These are phyloP conservation scores for Hypoxylon rubiginosum DNA, from an alignment of 2,329 filamentous ascomycete species.

Conservation along the genomic window DNA sequence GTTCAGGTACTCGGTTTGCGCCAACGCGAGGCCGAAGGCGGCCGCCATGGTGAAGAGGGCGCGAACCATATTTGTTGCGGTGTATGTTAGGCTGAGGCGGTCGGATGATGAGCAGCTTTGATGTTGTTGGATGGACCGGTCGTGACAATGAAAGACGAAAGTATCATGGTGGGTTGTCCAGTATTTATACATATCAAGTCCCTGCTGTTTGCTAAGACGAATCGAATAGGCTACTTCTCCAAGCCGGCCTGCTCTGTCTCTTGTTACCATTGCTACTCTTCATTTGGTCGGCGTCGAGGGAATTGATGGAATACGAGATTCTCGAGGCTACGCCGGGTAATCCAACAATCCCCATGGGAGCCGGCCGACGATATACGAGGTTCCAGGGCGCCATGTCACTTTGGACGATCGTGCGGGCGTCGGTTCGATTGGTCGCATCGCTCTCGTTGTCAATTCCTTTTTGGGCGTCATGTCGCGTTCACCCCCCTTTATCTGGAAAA, in stretches of 20 bases:
- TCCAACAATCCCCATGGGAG: neutral
- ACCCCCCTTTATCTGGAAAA: conserved; percentile 17
- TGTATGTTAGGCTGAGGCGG: neutral
- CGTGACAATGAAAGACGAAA: neutral
- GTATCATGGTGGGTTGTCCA: conserved; percentile 1
- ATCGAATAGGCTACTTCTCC: neutral
- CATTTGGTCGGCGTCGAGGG: conserved; percentile 3
- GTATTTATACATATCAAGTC: conserved; percentile 21
- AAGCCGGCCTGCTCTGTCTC: neutral
- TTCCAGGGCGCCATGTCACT: conserved; percentile 25
- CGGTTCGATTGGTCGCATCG: conserved; percentile 29
- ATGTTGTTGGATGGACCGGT: neutral
- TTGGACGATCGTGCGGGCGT: conserved; percentile 30
- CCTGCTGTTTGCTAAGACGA: neutral
- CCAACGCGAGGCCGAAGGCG: conserved; percentile 26
- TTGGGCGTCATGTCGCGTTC: conserved; percentile 30
- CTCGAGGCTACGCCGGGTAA: neutral
- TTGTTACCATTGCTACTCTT: neutral
- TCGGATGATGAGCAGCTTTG: neutral
- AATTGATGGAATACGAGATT: conserved; percentile 29
- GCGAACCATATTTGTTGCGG: conserved; percentile 21
- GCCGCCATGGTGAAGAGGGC: conserved; percentile 24
- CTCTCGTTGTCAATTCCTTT: conserved; percentile 7
- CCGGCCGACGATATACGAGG: conserved; percentile 16
- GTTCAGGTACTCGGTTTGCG: conserved; percentile 35